Conservation (phyloP, 78 protist genomes). For the Dictyostelium purpureum region DNA sequence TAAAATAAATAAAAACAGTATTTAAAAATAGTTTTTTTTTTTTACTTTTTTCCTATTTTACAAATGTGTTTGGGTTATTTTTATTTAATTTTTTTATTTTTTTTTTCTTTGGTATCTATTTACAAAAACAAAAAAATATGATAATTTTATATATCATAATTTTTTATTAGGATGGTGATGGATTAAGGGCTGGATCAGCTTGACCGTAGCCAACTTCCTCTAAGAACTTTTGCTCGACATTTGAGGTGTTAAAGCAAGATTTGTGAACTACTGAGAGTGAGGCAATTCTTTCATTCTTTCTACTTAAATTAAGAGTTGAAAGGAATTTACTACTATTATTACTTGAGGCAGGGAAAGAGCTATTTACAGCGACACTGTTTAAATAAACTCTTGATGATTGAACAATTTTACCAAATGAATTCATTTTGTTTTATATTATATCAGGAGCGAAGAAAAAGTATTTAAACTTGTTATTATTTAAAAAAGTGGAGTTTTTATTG, state of each 20-base stretch:
- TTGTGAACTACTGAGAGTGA: constrained; percentile 1
- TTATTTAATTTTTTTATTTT: no score
- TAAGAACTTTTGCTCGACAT: constrained; percentile 14
- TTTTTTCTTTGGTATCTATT: no score
- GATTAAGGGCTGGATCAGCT: constrained; percentile 60
- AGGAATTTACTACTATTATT: not conserved
- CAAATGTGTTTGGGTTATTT: no score
- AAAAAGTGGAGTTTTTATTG: not conserved
- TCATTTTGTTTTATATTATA: not conserved
- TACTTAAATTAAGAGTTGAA: not conserved
- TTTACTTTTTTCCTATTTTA: no score
- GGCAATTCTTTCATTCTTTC: not conserved
- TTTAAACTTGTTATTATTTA: not conserved
- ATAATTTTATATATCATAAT: no score
- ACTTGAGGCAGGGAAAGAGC: not conserved
- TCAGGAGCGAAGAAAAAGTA: not conserved
- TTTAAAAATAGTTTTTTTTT: no score
- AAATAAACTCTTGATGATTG: constrained; percentile 1
- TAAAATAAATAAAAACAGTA: no score
- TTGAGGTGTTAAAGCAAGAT: constrained; percentile 37
- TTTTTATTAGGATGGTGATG: constrained; percentile 62
- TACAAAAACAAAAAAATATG: no score
- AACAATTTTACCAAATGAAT: not conserved
- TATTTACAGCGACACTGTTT: not conserved
- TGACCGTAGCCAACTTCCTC: constrained; percentile 51